phyloP scores from a whole-genome alignment of 768 basidiomycete genomes.

The Fomitopsis serialis region DNA sequence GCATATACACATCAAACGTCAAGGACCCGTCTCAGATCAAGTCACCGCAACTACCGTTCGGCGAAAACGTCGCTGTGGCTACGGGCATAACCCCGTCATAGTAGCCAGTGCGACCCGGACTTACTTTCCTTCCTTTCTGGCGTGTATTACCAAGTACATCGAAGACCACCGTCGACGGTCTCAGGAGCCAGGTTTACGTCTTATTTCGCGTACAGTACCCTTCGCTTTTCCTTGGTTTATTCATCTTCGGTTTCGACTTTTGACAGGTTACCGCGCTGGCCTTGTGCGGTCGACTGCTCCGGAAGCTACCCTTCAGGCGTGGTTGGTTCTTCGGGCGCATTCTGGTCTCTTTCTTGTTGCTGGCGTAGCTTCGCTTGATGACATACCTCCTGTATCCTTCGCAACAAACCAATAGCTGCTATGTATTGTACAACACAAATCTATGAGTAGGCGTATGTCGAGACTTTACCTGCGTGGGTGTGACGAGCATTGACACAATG shows the following conservation, averaged over 20 bases:
- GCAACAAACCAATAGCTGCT: neutral
- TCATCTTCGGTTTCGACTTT: neutral
- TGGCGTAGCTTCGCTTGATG: neutral
- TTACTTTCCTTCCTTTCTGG: neutral
- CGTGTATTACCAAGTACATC: neutral
- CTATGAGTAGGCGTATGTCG: neutral
- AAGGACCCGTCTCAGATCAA: constrained; percentile 48
- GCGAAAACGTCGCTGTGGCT: constrained; percentile 54
- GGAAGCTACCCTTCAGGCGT: neutral
- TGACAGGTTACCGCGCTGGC: neutral
- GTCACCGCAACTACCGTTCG: constrained; percentile 54
- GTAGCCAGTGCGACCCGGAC: neutral
- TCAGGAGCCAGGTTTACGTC: neutral
- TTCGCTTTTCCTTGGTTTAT: constrained; percentile 1
- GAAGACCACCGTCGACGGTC: neutral
- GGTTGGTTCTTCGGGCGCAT: constrained; percentile 2
- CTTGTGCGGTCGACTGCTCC: neutral
- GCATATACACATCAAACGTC: constrained; percentile 28
- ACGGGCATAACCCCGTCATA: constrained; percentile 33
- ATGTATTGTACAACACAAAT: constrained; percentile 4
- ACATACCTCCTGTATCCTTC: constrained; percentile 1
- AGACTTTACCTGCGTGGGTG: neutral
- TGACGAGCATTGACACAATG: neutral
- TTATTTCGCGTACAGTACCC: constrained; percentile 1
- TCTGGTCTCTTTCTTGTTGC: neutral